These are phyloP conservation scores for Telopea speciosissima DNA, from an alignment of 177 flowering plant genomes.

Conservation along the genomic window DNA sequence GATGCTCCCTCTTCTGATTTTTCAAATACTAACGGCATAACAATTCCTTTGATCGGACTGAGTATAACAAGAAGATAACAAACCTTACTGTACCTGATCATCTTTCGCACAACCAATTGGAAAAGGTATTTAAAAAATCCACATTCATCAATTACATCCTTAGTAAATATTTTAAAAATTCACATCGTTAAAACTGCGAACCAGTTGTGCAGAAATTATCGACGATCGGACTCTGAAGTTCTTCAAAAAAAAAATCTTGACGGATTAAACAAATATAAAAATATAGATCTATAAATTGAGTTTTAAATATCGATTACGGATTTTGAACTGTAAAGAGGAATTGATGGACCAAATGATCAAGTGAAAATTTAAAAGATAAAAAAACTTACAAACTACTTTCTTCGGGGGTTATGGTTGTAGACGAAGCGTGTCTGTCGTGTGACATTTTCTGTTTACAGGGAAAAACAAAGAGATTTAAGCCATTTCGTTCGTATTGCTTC, in stretches of 20 bases:
- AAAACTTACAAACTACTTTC: slow-evolving; percentile 43
- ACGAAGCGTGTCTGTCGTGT: slow-evolving; percentile 37
- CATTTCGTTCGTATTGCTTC: background rate
- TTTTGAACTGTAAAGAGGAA: background rate
- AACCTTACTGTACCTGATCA: background rate
- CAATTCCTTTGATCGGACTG: background rate
- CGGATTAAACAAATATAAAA: background rate
- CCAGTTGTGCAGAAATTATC: background rate
- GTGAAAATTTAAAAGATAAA: background rate
- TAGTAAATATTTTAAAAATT: no score
- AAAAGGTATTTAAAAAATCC: no score
- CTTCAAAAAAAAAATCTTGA: background rate
- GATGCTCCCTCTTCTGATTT: background rate
- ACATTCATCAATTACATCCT: background rate
- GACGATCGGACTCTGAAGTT: background rate
- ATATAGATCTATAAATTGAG: background rate
- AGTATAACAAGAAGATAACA: background rate
- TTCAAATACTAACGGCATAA: background rate
- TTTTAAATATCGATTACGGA: background rate
- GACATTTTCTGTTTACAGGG: slow-evolving; percentile 21
- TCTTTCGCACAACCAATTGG: background rate
- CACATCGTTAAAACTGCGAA: background rate
- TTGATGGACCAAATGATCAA: background rate
- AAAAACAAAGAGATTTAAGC: background rate
- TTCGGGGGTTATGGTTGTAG: slow-evolving; percentile 34